Evolutionary conservation across 2,329 filamentous ascomycete genomes (phyloP).

Genomic region (Fusarium denticulatum): DNA sequence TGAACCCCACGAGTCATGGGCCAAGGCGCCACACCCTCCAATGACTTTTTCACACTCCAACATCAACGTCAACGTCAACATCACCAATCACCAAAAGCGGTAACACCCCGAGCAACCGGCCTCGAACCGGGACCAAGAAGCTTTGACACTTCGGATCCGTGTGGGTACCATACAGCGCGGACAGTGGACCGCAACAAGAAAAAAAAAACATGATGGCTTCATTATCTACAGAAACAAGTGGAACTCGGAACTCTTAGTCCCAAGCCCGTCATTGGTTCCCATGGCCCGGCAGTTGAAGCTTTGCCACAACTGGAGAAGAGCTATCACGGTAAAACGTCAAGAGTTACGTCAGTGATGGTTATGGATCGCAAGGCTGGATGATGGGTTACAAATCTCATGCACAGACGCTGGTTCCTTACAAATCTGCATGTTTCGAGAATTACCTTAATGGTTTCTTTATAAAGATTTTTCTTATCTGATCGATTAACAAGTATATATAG

Average conservation of each 20-base stretch:
- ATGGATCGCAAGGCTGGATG: not conserved
- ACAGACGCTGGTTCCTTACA: conserved; percentile 18
- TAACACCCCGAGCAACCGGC: not conserved
- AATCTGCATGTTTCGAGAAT: conserved; percentile 18
- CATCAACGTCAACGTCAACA: not conserved
- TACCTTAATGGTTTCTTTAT: not conserved
- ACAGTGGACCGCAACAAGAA: not conserved
- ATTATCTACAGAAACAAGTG: not conserved
- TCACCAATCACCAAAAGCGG: conserved; percentile 1
- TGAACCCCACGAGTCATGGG: conserved; percentile 3
- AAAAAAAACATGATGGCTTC: conserved; percentile 13
- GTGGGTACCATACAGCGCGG: not conserved
- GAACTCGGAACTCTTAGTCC: conserved; percentile 26
- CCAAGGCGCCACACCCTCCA: not conserved
- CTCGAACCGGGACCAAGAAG: not conserved
- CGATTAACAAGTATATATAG: conserved; percentile 6
- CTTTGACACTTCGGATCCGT: conserved; percentile 28
- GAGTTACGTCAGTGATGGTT: conserved; percentile 26
- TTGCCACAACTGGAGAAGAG: conserved; percentile 1
- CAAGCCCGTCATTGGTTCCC: conserved; percentile 19
- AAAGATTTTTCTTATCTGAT: not conserved
- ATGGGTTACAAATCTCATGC: conserved; percentile 31
- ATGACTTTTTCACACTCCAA: not conserved
- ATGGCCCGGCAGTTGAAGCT: conserved; percentile 10
- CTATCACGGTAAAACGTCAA: conserved; percentile 23